Evolutionary conservation across 2,329 filamentous ascomycete genomes (phyloP), one percentile per base, ranked within the genome.

Genomic region (Aspergillus tanneri): DNA sequence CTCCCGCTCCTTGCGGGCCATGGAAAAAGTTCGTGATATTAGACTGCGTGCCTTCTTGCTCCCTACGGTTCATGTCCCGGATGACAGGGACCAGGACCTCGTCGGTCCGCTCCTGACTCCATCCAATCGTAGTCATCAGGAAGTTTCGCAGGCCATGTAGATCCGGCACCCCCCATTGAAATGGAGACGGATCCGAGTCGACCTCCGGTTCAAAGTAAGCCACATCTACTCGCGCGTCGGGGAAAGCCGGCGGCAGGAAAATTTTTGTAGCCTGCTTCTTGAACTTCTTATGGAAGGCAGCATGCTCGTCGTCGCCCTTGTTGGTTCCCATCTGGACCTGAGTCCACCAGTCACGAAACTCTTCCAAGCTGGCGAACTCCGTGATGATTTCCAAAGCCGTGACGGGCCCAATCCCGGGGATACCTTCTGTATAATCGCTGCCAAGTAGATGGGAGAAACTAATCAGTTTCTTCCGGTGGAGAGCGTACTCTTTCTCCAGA

Each of bases 41-140:
- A 49, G 84, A 85, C 75, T 99, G 93, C 14, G 92, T 97, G 5
- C 93, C 93, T 72, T 97, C 93, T 22, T 83, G 78, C 56, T 89
- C 87, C 30, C 93, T 80, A 3, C 83, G 82, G 66, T 97, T 97
- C 88, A 99, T 95, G 63, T 99, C 93, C 47, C 85, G 81, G 54
- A 99, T 93, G 1, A 99, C 95, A 0, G 93, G 93, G 1, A 99
- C 89, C 2, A 99, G 80, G 2, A 99, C 88, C 69, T 99, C 93
- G 62, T 99, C 93, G 0, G 92, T 97, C 6, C 90, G 79, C 68
- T 97, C 92, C 66, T 87, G 85, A 46, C 79, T 84, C 93, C 93
- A 99, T 0, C 93, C 93, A 58, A 99, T 89, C 2, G 92, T 96
- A 1, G 82, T 76, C 87, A 95, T 96, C 28, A 99, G 76, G 62